Conservation (phyloP, 371 early-diverging fungal species). For the Nematocida sp. region DNA sequence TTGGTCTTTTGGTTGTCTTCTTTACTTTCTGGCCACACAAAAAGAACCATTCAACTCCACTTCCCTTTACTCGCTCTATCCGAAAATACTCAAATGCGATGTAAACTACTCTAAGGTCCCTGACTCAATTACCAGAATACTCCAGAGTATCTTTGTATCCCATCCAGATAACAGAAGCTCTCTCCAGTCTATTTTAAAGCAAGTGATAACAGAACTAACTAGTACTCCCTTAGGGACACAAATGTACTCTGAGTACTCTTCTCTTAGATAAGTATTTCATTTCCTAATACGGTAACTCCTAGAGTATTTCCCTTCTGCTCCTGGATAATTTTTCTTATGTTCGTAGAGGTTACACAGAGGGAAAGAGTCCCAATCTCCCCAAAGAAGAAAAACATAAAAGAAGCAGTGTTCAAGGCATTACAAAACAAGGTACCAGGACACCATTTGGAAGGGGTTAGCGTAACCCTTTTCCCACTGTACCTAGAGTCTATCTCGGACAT, state of each 20-base stretch:
- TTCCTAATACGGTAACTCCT: no score
- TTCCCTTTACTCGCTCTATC: slow-evolving; percentile 44
- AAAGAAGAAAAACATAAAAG: neutral
- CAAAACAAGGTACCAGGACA: slow-evolving; percentile 16
- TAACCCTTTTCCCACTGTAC: slow-evolving; percentile 13
- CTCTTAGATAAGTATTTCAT: no score
- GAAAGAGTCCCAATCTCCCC: slow-evolving; percentile 40
- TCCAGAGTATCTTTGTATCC: neutral
- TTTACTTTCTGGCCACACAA: slow-evolving; percentile 39
- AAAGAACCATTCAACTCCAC: slow-evolving; percentile 38
- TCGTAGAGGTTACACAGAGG: slow-evolving; percentile 27
- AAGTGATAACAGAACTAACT: neutral
- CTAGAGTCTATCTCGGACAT: slow-evolving; percentile 15
- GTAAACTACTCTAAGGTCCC: slow-evolving; percentile 16
- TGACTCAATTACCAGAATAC: neutral
- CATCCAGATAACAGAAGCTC: slow-evolving; percentile 3
- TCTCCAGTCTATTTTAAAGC: neutral
- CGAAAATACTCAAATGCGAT: slow-evolving; percentile 36
- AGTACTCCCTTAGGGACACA: no score
- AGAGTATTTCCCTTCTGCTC: neutral
- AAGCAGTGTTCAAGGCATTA: neutral
- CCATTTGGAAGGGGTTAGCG: neutral
- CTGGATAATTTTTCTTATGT: slow-evolving; percentile 30
- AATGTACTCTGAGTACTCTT: no score
- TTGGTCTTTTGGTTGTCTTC: slow-evolving; percentile 52